Evolutionary conservation across 306 rosid species (phyloP), one percentile per base, ranked within the genome.

Genomic region (Gastrolobium villosum): DNA sequence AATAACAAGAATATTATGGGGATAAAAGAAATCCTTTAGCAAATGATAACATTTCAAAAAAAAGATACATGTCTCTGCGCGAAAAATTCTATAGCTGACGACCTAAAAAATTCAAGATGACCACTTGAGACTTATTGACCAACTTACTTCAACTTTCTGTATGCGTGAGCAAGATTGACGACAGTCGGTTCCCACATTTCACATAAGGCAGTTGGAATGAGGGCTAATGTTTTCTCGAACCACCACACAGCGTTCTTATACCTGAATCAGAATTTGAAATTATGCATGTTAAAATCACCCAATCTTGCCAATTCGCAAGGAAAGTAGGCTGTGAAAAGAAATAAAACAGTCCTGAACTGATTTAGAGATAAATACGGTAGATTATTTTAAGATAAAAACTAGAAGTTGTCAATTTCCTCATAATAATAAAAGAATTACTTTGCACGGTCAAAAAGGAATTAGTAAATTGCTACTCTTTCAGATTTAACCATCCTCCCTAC

Each of bases 111-210:
- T 46, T 70, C 30, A 79, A 9, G 53, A 34, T 26, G 48, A 64
- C 64, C 69, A 70, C 5, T 9, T 9, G n/a, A 50, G 59, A 72
- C 8, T 79, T 36, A 53, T 70, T 63, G 11, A 70, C 65, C 78
- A 77, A 85, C 97, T 39, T 89, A 93, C 99, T 90, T 93, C 83
- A 93, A 66, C 77, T 95, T 95, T 78, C 99, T 79, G 91, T 84
- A 95, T 1, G 95, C 93, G 85, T 95, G 99, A 68, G 99, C 98
- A 11, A 93, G 90, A 84, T 95, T 93, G 74, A 95, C 96, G 28
- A 95, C 85, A 32, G 99, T 91, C 2, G 99, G 95, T 74, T 95
- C 99, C 99, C 97, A 93, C 91, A 87, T 87, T 85, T 93, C 98
- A 81, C 92, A 78, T 79, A 93, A 79, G 82, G 97, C 67, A 37